phyloP scores from a whole-genome alignment of 306 rosid genomes.

The Luffa acutangula region DNA sequence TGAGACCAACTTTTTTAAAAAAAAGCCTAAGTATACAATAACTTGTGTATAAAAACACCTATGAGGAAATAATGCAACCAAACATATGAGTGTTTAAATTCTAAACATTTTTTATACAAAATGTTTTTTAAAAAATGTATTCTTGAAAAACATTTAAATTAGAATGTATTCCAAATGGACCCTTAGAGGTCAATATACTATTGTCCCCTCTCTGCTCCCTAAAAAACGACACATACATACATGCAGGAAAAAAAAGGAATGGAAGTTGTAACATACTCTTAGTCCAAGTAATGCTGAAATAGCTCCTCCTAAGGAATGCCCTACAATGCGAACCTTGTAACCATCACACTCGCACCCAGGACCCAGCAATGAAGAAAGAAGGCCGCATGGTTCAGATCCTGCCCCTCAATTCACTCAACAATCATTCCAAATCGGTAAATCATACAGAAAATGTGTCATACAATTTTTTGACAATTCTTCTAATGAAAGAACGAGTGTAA shows the following conservation, averaged over 20 bases:
- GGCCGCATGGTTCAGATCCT: slow-evolving; percentile 53
- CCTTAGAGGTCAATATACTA: neutral
- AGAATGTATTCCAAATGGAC: too few relatives aligned
- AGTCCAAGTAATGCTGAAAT: slow-evolving; percentile 77
- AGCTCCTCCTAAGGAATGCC: slow-evolving; percentile 94
- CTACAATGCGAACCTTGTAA: slow-evolving; percentile 65
- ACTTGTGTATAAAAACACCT: too few relatives aligned
- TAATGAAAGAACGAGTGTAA: neutral
- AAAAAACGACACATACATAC: neutral
- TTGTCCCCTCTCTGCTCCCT: neutral
- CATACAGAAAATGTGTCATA: neutral
- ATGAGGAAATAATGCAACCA: too few relatives aligned
- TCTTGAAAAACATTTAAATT: too few relatives aligned
- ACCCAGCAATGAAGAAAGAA: slow-evolving; percentile 77
- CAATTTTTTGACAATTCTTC: neutral
- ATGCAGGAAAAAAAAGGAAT: neutral
- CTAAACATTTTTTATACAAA: too few relatives aligned
- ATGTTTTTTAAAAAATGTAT: too few relatives aligned
- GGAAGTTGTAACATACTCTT: slow-evolving; percentile 38
- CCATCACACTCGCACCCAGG: slow-evolving; percentile 78
- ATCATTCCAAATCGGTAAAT: slow-evolving; percentile 4
- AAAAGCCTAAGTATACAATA: too few relatives aligned
- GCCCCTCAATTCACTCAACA: slow-evolving; percentile 32
- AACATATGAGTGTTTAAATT: too few relatives aligned
- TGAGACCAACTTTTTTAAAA: too few relatives aligned